These are phyloP conservation scores for Suillus plorans DNA, from an alignment of 768 basidiomycete species.

Conservation along the genomic window DNA sequence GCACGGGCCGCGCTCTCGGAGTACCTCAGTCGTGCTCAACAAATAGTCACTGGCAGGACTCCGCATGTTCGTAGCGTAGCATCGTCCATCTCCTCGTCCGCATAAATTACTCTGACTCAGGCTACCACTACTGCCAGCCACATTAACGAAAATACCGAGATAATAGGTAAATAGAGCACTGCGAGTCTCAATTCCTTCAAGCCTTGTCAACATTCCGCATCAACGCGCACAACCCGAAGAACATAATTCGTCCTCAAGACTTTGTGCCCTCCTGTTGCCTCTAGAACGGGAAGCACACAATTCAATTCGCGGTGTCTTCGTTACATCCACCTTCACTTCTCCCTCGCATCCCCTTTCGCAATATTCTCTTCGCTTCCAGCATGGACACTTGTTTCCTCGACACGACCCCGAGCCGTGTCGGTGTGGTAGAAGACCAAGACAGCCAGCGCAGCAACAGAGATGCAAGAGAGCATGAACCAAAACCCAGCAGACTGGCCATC, in stretches of 20 bases:
- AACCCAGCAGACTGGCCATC: constrained; percentile 38
- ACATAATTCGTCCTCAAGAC: neutral
- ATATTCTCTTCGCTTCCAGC: neutral
- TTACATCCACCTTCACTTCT: neutral
- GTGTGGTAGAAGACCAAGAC: neutral
- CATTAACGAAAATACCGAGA: neutral
- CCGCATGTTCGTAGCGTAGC: no score
- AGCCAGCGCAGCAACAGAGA: constrained; percentile 18
- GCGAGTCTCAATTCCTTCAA: neutral
- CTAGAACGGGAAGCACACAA: neutral
- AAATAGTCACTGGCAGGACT: no score
- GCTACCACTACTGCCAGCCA: neutral
- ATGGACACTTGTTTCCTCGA: no score
- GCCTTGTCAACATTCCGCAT: neutral
- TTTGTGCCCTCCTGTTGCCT: neutral
- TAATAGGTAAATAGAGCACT: neutral
- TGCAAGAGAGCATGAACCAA: constrained; percentile 37
- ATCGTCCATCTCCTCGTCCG: no score
- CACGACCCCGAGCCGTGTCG: neutral
- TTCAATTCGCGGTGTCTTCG: neutral
- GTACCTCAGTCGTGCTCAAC: no score
- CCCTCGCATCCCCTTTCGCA: no score
- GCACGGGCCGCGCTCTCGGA: no score
- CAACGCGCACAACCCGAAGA: neutral
- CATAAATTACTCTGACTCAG: no score